Conservation (phyloP, 345 rosid genomes). For the Eucalyptus erythrocorys region DNA sequence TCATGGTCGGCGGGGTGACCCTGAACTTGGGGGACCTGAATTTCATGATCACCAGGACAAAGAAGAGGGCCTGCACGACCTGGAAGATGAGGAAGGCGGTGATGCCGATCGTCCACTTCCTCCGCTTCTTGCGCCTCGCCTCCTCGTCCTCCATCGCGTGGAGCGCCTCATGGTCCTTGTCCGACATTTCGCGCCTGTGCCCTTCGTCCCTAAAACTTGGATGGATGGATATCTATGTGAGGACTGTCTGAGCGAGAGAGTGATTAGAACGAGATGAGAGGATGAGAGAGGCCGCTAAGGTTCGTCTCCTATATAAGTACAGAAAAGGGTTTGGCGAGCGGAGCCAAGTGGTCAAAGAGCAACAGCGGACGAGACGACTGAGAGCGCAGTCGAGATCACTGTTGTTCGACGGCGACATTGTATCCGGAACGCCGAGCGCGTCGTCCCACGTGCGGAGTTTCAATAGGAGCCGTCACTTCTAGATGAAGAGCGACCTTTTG, state of each 20-base stretch:
- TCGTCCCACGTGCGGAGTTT: not conserved
- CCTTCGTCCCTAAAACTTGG: not conserved
- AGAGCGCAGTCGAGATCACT: not conserved
- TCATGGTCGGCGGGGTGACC: not conserved
- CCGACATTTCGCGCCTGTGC: not conserved
- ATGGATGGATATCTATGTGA: not conserved
- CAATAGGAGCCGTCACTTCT: not conserved
- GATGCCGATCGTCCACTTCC: constrained; percentile 1
- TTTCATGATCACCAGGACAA: not conserved
- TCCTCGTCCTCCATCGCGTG: not conserved
- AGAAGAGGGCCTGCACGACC: constrained; percentile 4
- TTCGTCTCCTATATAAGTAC: not conserved
- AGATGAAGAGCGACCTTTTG: not conserved
- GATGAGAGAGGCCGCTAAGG: not conserved
- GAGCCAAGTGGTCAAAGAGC: not conserved
- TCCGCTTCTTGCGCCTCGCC: constrained; percentile 3
- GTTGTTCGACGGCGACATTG: not conserved
- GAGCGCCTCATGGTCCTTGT: not conserved
- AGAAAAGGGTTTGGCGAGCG: not conserved
- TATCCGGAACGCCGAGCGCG: not conserved
- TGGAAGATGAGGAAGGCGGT: constrained; percentile 12
- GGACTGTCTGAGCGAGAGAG: not conserved
- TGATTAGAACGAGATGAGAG: not conserved
- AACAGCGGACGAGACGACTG: not conserved
- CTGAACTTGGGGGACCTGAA: constrained; percentile 14